Conservation (phyloP, 208 protist genomes). For the Acanthamoeba sp. region DNA sequence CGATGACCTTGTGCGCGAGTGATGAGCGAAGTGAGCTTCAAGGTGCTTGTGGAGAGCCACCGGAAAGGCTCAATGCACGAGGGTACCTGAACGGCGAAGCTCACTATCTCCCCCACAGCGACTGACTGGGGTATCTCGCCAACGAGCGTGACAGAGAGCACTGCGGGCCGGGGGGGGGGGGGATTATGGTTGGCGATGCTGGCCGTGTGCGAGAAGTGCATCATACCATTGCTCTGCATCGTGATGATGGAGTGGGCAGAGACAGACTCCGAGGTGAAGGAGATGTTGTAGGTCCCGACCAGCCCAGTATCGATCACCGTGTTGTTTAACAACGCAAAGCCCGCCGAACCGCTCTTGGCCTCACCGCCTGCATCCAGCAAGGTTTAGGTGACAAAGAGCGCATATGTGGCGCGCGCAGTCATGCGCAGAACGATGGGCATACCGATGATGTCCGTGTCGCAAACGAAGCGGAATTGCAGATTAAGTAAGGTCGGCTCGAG, state of each 20-base stretch:
- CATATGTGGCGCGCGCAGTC: background rate
- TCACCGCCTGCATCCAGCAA: background rate
- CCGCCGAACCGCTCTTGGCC: background rate
- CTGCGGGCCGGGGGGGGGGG: too few relatives aligned
- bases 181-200: too few relatives aligned
- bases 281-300: constrained; percentile 29
- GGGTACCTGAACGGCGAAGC: background rate
- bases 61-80: too few relatives aligned
- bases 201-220: too few relatives aligned
- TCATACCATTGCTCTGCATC: constrained; percentile 17
- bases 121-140: background rate
- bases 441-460: constrained; percentile 4
- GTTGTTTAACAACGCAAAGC: constrained; percentile 26
- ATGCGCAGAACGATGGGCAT: background rate
- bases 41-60: too few relatives aligned
- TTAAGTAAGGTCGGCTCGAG: background rate
- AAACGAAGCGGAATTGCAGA: constrained; percentile 14
- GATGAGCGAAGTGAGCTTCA: too few relatives aligned
- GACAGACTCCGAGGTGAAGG: background rate
- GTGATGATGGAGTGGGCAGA: background rate
- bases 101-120: background rate
- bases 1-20: background rate
- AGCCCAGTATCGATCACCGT: background rate
- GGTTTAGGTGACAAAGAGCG: too few relatives aligned
- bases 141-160: background rate